Conservation (phyloP, 345 rosid species). For the Capsella bursapastoris region DNA sequence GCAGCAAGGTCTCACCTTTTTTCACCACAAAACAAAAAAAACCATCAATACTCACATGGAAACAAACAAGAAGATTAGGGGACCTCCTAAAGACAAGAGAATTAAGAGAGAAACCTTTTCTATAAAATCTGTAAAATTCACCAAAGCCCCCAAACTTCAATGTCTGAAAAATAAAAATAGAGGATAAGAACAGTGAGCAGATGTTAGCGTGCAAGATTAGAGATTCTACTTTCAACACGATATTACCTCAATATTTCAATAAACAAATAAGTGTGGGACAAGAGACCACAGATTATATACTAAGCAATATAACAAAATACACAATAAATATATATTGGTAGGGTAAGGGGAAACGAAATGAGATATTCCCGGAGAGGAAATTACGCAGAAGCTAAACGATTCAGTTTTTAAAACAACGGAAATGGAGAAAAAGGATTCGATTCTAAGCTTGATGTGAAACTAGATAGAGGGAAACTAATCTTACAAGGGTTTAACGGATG, state of each 20-base stretch:
- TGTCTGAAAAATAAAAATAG: slow-evolving; percentile 18
- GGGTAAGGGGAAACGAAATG: slow-evolving; percentile 10
- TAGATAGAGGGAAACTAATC: slow-evolving; percentile 31
- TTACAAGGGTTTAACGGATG: slow-evolving; percentile 32
- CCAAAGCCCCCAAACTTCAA: slow-evolving; percentile 26
- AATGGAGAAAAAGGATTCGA: slow-evolving; percentile 31
- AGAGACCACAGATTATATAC: slow-evolving; percentile 22
- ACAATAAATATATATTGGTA: slow-evolving; percentile 30
- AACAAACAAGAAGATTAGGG: slow-evolving; percentile 7
- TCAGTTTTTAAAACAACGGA: slow-evolving; percentile 3
- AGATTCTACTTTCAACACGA: slow-evolving; percentile 30
- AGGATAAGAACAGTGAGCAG: slow-evolving; percentile 42
- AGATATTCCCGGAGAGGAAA: slow-evolving; percentile 21
- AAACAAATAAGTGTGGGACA: slow-evolving; percentile 33
- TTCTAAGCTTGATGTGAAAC: slow-evolving; percentile 16
- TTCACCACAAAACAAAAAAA: slow-evolving; percentile 13
- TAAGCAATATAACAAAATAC: not conserved
- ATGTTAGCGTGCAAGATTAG: slow-evolving; percentile 56
- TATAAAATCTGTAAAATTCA: slow-evolving; percentile 3
- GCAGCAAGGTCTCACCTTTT: slow-evolving; percentile 33
- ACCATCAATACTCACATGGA: not conserved
- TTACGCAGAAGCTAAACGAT: slow-evolving; percentile 5
- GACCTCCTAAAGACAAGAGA: slow-evolving; percentile 16
- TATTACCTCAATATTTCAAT: slow-evolving; percentile 28
- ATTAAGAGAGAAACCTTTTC: slow-evolving; percentile 24